Percentiles rank a stretch among this genome's conserved stretches.
These are phyloP conservation scores for Collybiopsis luxurians DNA, from an alignment of 768 basidiomycete species.

Conservation along the genomic window DNA sequence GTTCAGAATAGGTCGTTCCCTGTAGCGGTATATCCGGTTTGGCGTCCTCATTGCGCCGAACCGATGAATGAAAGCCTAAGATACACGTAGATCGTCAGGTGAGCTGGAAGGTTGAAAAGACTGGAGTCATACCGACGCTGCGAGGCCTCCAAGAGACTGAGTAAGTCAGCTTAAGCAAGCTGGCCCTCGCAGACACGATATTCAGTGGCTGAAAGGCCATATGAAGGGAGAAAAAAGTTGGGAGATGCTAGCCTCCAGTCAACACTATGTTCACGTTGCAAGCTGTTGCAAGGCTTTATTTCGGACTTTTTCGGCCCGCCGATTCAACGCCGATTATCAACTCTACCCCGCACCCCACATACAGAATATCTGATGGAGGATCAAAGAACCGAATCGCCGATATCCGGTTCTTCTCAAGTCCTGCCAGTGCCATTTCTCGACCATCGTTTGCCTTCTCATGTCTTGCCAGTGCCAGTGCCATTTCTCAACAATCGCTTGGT, in stretches of 20 bases:
- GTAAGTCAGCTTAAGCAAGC: neutral
- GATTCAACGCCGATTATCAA: too few relatives aligned
- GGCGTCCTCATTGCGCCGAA: neutral
- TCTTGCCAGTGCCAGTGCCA: too few relatives aligned
- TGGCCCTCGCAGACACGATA: neutral
- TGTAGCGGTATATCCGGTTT: conserved; percentile 13
- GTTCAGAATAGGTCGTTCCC: conserved; percentile 62
- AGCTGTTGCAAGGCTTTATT: too few relatives aligned
- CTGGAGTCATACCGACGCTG: neutral
- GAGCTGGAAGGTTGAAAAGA: neutral
- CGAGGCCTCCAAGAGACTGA: neutral
- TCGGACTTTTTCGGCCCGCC: too few relatives aligned
- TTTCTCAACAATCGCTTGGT: too few relatives aligned
- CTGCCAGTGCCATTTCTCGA: too few relatives aligned
- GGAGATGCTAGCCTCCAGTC: neutral
- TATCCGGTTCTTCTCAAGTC: too few relatives aligned
- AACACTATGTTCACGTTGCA: too few relatives aligned
- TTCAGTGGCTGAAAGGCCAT: conserved; percentile 5
- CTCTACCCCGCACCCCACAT: too few relatives aligned
- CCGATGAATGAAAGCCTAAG: conserved; percentile 7
- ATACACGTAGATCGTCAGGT: neutral
- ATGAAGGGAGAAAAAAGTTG: neutral
- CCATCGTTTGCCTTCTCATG: too few relatives aligned
- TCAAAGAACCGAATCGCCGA: too few relatives aligned
- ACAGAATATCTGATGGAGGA: too few relatives aligned